phyloP scores from a whole-genome alignment of 2,329 filamentous ascomycete genomes.

The Stagonosporopsis cucurbitacearum region DNA sequence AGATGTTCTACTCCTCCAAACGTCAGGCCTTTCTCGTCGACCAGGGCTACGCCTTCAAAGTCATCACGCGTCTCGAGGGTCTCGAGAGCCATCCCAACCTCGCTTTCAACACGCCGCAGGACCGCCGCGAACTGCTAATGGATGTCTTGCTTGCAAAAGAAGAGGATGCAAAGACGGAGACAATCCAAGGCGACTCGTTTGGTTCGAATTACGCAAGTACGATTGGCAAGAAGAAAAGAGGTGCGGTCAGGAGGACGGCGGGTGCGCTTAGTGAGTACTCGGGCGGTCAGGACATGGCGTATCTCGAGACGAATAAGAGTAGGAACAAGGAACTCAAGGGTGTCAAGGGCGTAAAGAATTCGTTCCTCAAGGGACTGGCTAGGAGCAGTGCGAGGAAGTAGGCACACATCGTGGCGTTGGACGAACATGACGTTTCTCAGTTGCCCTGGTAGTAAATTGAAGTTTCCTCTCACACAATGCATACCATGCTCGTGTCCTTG shows the following conservation, averaged over 20 bases:
- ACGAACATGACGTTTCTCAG: too few species aligned
- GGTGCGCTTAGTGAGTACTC: constrained; percentile 85
- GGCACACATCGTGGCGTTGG: not conserved
- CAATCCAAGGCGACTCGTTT: constrained; percentile 72
- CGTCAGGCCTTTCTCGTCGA: constrained; percentile 96
- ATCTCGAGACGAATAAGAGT: constrained; percentile 57
- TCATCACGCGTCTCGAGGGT: constrained; percentile 93
- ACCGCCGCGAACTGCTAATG: constrained; percentile 84
- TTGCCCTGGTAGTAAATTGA: not conserved
- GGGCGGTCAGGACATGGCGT: constrained; percentile 97
- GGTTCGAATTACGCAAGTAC: constrained; percentile 52
- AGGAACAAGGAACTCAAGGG: constrained; percentile 55
- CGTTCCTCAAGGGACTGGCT: constrained; percentile 54
- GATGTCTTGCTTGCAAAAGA: constrained; percentile 91
- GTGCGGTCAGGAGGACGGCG: constrained; percentile 76
- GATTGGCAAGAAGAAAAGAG: constrained; percentile 61
- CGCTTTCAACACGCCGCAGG: constrained; percentile 77
- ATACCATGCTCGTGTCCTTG: too few species aligned
- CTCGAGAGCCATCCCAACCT: constrained; percentile 84
- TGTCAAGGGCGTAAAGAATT: constrained; percentile 48
- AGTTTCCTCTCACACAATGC: not conserved
- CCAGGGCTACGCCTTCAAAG: constrained; percentile 98
- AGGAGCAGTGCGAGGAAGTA: constrained; percentile 21
- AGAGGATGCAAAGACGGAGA: constrained; percentile 70
- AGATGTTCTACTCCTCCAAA: constrained; percentile 98